Evolutionary conservation across 2,329 filamentous ascomycete species (phyloP).

Genomic region (Cyclaneusma minus): DNA sequence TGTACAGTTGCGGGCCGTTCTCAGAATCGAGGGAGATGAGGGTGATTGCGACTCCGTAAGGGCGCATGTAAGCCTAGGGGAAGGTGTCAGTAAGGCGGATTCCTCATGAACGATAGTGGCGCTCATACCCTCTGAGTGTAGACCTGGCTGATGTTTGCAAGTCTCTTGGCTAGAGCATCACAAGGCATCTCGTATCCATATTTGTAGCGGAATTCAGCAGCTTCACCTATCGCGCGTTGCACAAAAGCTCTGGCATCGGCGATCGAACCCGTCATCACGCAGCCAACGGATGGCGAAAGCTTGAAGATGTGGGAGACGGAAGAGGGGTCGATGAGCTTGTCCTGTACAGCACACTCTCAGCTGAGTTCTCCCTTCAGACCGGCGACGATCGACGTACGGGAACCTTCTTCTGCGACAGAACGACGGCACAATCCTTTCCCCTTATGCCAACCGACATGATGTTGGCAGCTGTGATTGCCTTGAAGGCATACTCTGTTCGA

Average conservation of each 20-base stretch:
- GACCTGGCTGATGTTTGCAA: slow-evolving; percentile 98
- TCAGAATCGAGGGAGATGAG: slow-evolving; percentile 89
- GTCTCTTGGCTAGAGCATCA: slow-evolving; percentile 86
- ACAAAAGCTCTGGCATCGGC: slow-evolving; percentile 91
- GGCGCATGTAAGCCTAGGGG: slow-evolving; percentile 82
- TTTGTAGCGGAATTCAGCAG: slow-evolving; percentile 96
- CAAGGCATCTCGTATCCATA: slow-evolving; percentile 99
- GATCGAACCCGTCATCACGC: slow-evolving; percentile 97
- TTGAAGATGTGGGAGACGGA: slow-evolving; percentile 97
- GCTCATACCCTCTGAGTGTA: slow-evolving; percentile 81
- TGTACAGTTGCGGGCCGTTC: slow-evolving; percentile 87
- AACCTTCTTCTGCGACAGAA: slow-evolving; percentile 98
- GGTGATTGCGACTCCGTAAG: slow-evolving; percentile 88
- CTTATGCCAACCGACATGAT: slow-evolving; percentile 95
- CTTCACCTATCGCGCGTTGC: slow-evolving; percentile 84
- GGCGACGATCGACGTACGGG: slow-evolving; percentile 48
- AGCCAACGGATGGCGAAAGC: slow-evolving; percentile 89
- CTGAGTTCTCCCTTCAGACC: slow-evolving; percentile 5
- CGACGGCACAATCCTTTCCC: slow-evolving; percentile 93
- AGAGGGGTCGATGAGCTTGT: slow-evolving; percentile 95
- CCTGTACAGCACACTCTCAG: slow-evolving; percentile 35
- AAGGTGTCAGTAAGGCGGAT: slow-evolving; percentile 13
- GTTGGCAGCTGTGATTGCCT: slow-evolving; percentile 97
- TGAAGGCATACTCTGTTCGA: slow-evolving; percentile 97
- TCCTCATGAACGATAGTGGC: slow-evolving; percentile 2